These are phyloP conservation scores for Styphnolobium japonicum DNA, from an alignment of 306 rosid genomes.

Conservation along the genomic window DNA sequence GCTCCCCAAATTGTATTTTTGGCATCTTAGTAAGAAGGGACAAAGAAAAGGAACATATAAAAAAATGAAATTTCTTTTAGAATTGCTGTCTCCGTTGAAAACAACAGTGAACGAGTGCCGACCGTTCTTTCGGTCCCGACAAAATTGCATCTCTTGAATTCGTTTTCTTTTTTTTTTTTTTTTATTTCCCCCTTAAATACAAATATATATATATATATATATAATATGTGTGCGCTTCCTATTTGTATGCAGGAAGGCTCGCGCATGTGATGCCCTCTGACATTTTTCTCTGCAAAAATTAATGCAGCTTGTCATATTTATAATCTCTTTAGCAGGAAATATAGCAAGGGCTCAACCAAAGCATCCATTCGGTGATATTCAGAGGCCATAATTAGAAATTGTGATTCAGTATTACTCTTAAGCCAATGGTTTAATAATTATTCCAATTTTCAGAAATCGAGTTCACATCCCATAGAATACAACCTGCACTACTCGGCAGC, in stretches of 20 bases:
- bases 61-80: not conserved
- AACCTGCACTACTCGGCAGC: not conserved
- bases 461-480: constrained; percentile 10
- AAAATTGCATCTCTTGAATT: constrained; percentile 8
- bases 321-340: not conserved
- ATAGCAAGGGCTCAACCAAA: not conserved
- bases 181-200: too few relatives aligned
- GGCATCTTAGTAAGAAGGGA: constrained; percentile 14
- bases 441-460: not conserved
- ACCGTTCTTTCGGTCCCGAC: constrained; percentile 24
- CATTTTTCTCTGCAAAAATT: constrained; percentile 4
- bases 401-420: not conserved
- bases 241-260: constrained; percentile 18
- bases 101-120: not conserved
- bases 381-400: constrained; percentile 7
- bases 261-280: constrained; percentile 30
- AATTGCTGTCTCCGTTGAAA: constrained; percentile 3
- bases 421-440: not conserved
- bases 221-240: constrained; percentile 5
- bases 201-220: too few relatives aligned
- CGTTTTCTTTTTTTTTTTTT: too few relatives aligned
- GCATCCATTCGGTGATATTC: constrained; percentile 11
- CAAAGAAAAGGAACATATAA: not conserved
- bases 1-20: constrained; percentile 13
- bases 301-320: constrained; percentile 20